A percentile compares a stretch with the other conserved stretches of the same genome.
Conservation (phyloP, 2,329 filamentous ascomycete genomes). For the Aspergillus udagawae region DNA sequence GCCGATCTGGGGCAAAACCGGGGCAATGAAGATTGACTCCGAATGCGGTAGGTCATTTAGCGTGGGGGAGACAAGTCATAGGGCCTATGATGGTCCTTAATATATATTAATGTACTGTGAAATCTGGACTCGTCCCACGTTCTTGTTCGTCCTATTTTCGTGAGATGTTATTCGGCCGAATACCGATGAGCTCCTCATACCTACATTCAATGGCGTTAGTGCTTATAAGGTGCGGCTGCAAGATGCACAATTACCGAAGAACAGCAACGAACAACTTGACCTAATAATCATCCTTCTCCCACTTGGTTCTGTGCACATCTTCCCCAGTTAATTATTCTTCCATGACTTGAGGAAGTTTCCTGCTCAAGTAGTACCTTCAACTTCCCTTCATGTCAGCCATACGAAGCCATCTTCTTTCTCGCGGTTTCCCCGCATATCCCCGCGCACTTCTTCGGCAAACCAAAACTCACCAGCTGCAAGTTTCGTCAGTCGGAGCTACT, state of each 20-base stretch:
- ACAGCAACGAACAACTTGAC: background rate
- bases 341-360: background rate
- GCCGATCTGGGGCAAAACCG: background rate
- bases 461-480: constrained; percentile 10
- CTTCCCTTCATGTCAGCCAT: constrained; percentile 10
- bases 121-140: background rate
- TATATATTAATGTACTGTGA: background rate
- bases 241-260: background rate
- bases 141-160: background rate
- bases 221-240: background rate
- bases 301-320: background rate
- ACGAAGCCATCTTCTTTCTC: constrained; percentile 18
- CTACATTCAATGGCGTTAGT: constrained; percentile 12
- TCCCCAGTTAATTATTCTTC: background rate
- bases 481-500: constrained; percentile 6
- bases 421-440: constrained; percentile 25
- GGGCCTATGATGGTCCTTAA: background rate
- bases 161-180: constrained; percentile 10
- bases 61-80: background rate
- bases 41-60: background rate
- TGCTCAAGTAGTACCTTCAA: background rate
- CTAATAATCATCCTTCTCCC: background rate
- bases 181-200: constrained; percentile 11
- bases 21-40: background rate
- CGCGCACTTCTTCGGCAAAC: constrained; percentile 20